Conservation (phyloP, 352 stramenopile species). For the Phytophthora pisi region DNA sequence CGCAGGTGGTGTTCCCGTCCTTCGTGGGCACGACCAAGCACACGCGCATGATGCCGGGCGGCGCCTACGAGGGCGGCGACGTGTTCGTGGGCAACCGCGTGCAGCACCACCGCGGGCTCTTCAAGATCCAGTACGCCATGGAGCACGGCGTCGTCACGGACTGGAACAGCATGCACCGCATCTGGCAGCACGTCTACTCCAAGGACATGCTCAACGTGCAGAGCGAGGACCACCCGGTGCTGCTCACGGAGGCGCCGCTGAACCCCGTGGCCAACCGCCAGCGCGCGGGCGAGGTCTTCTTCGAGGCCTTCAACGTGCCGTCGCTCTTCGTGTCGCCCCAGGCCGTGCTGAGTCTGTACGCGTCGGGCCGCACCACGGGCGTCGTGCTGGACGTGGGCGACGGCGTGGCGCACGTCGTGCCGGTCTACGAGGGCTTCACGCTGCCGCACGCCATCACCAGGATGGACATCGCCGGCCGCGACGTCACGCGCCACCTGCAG, state of each 20-base stretch:
- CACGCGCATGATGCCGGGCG: slow-evolving; percentile 83
- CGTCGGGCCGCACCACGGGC: slow-evolving; percentile 86
- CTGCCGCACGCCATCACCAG: slow-evolving; percentile 81
- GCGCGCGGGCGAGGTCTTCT: slow-evolving; percentile 84
- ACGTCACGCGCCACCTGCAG: slow-evolving; percentile 85
- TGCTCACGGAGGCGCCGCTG: slow-evolving; percentile 83
- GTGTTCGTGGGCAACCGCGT: slow-evolving; percentile 81
- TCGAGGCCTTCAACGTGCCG: slow-evolving; percentile 87
- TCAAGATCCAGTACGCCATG: slow-evolving; percentile 87
- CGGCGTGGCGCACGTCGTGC: slow-evolving; percentile 87
- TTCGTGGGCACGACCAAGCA: slow-evolving; percentile 81
- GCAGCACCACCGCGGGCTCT: slow-evolving; percentile 81
- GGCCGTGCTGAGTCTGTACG: slow-evolving; percentile 88
- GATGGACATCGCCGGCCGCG: slow-evolving; percentile 83
- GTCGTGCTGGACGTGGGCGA: slow-evolving; percentile 91
- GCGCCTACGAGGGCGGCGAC: slow-evolving; percentile 78
- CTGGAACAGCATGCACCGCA: slow-evolving; percentile 88
- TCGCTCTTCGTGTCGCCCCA: slow-evolving; percentile 89
- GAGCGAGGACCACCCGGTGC: slow-evolving; percentile 85
- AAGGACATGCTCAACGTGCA: slow-evolving; percentile 90
- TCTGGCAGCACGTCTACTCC: slow-evolving; percentile 91
- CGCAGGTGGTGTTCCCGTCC: slow-evolving; percentile 79
- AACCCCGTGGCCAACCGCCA: slow-evolving; percentile 82
- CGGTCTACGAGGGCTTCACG: slow-evolving; percentile 86
- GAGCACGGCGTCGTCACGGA: slow-evolving; percentile 87